phyloP scores from a whole-genome alignment of 768 basidiomycete species.

The Agaricus bisporus region DNA sequence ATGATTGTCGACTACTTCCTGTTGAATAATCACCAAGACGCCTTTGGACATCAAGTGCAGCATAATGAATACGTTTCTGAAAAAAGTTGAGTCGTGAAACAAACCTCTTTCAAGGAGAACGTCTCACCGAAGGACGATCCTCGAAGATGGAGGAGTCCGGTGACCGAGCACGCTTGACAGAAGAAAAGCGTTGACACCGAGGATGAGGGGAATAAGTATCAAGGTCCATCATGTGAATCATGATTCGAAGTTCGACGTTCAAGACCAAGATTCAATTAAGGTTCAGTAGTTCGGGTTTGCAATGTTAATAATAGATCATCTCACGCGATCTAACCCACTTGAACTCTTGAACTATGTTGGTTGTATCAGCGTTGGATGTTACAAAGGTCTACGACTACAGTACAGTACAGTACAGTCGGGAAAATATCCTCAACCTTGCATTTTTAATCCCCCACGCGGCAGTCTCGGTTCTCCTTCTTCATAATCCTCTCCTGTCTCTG shows the following conservation, averaged over 20 bases:
- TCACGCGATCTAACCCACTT: too few species aligned
- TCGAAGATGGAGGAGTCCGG: constrained; percentile 35
- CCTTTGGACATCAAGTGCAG: constrained; percentile 11
- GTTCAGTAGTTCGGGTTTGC: neutral
- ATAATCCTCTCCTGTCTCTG: constrained; percentile 72
- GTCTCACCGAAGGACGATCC: constrained; percentile 52
- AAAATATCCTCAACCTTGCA: constrained; percentile 40
- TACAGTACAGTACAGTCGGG: neutral
- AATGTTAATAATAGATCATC: neutral
- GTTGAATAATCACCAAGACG: constrained; percentile 18
- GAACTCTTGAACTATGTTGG: too few species aligned
- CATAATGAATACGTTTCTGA: constrained; percentile 56
- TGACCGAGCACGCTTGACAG: constrained; percentile 56
- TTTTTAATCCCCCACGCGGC: constrained; percentile 53
- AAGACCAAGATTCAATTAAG: neutral
- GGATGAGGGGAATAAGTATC: constrained; percentile 40
- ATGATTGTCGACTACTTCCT: constrained; percentile 33
- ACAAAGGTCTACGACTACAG: neutral
- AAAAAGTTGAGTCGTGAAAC: neutral
- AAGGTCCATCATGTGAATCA: constrained; percentile 56
- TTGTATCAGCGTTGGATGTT: too few species aligned
- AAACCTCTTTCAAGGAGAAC: neutral
- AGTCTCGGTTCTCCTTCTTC: constrained; percentile 61
- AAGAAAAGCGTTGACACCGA: constrained; percentile 23
- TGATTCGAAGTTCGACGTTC: constrained; percentile 13